Base-by-base conservation (phyloP, 371 early-diverging fungal species). In the Circinella minor region DNA sequence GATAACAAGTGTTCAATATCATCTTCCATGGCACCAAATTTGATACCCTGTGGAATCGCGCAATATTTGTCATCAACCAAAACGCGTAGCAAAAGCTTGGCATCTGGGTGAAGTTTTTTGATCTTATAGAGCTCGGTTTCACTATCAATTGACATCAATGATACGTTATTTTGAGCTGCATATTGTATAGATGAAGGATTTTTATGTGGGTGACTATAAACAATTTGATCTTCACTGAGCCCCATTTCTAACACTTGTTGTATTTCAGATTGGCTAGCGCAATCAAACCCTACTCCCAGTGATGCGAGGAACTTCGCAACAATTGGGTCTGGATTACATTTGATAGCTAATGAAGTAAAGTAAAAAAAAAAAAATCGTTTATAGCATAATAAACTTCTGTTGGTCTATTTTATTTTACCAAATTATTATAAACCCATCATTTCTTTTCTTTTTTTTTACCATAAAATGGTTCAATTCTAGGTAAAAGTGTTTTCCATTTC, bases 131-230 rank as follows among this genome's bases (percentile, higher is more conserved):
- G 89, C 80, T 99, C 99, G 77, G 97, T 96, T 4, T 90, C 90
- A 80, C 98, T 99, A 83, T 99, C 99, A 81, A 99, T 98, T 34
- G 99, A 98, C 95, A 98, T 95, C 87, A 93, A 88, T 65, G 81
- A 76, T 27, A 98, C 95, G 70, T 89, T 88, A 59, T 90, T 85
- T 60, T 85, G 81, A 46, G 83, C 81, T 9, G 98, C 96, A 73
- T 88, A 95, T 65, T 93, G 92, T 73, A 99, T 88, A 80, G 94
- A 96, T 14, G 97, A 96, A 39, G 90, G 87, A 69, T 95, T 96
- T 85, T 99, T 99, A 89, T 97, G 97, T 37, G 99, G 99, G 83
- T 98, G 96, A 68, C 98, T 98, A 72, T 95, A 99, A 76, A 99
- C 96, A 74, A 99, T 92, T 65, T 92, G 87, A 49, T 79, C 78